phyloP scores from a whole-genome alignment of 2,329 filamentous ascomycete species.

The Phoma sp. region DNA sequence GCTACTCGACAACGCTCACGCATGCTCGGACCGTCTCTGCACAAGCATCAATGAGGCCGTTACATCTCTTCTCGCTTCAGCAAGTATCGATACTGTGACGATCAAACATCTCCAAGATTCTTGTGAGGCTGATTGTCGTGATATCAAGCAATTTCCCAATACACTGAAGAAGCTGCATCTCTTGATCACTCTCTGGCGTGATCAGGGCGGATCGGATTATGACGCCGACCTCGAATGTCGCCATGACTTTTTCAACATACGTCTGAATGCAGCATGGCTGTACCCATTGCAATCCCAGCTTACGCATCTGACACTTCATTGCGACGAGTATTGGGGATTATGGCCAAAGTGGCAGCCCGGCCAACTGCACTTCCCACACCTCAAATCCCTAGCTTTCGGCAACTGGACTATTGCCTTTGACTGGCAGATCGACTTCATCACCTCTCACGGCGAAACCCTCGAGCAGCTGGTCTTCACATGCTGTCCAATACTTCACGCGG shows the following conservation, averaged over 20 bases:
- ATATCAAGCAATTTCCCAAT: not conserved
- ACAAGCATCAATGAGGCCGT: not conserved
- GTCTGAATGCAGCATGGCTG: slow-evolving; percentile 29
- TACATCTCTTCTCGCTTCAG: not conserved
- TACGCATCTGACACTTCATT: slow-evolving; percentile 50
- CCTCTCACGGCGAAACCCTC: slow-evolving; percentile 48
- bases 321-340: slow-evolving; percentile 46
- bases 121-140: not conserved
- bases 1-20: not conserved
- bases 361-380: slow-evolving; percentile 43
- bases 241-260: slow-evolving; percentile 26
- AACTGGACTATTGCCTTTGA: slow-evolving; percentile 53
- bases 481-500: slow-evolving; percentile 45
- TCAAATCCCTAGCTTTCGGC: slow-evolving; percentile 50
- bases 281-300: slow-evolving; percentile 24
- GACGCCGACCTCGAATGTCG: slow-evolving; percentile 13
- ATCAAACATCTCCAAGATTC: slow-evolving; percentile 10
- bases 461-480: slow-evolving; percentile 53
- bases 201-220: slow-evolving; percentile 18
- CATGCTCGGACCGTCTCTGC: slow-evolving; percentile 2
- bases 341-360: slow-evolving; percentile 42
- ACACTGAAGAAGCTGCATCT: slow-evolving; percentile 1
- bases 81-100: not conserved
- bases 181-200: not conserved
- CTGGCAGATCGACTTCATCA: slow-evolving; percentile 56